These are phyloP conservation scores for Metarhizium humberi DNA, from an alignment of 2,329 filamentous ascomycete species.

Conservation along the genomic window DNA sequence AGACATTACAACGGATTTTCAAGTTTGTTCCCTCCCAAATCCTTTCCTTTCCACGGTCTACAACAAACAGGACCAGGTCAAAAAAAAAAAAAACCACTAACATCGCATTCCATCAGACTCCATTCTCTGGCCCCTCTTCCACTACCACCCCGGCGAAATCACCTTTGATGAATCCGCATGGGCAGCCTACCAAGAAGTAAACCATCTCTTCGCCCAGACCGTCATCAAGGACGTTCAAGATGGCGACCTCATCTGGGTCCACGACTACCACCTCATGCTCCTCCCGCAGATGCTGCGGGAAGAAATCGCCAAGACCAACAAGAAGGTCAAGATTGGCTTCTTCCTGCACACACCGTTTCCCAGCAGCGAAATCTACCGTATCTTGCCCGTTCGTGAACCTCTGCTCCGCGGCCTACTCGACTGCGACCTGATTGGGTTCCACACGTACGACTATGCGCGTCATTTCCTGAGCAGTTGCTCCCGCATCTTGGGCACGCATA, in stretches of 20 bases:
- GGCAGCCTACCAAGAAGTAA: constrained; percentile 88
- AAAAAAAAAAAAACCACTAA: no score
- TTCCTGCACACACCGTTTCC: constrained; percentile 97
- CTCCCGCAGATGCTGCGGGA: constrained; percentile 91
- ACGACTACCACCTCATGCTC: constrained; percentile 98
- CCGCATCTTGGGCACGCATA: constrained; percentile 72
- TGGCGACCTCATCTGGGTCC: constrained; percentile 93
- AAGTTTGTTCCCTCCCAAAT: constrained; percentile 46
- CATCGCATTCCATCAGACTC: constrained; percentile 51
- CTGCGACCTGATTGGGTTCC: constrained; percentile 93
- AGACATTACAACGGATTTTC: constrained; percentile 97
- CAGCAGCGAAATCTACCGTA: constrained; percentile 92
- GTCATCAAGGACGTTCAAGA: constrained; percentile 83
- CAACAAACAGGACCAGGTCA: no score
- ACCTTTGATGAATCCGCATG: constrained; percentile 94
- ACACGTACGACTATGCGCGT: constrained; percentile 97
- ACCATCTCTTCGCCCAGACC: constrained; percentile 81
- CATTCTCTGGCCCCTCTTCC: constrained; percentile 96
- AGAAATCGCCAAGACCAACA: constrained; percentile 69
- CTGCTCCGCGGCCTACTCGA: constrained; percentile 81
- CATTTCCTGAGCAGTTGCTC: constrained; percentile 96
- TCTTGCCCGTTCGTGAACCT: constrained; percentile 83
- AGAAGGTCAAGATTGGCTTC: constrained; percentile 96
- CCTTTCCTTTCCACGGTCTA: neutral
- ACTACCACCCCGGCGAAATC: constrained; percentile 97